These are phyloP conservation scores for Fusarium nygamai DNA, from an alignment of 2,329 filamentous ascomycete genomes.

Conservation along the genomic window DNA sequence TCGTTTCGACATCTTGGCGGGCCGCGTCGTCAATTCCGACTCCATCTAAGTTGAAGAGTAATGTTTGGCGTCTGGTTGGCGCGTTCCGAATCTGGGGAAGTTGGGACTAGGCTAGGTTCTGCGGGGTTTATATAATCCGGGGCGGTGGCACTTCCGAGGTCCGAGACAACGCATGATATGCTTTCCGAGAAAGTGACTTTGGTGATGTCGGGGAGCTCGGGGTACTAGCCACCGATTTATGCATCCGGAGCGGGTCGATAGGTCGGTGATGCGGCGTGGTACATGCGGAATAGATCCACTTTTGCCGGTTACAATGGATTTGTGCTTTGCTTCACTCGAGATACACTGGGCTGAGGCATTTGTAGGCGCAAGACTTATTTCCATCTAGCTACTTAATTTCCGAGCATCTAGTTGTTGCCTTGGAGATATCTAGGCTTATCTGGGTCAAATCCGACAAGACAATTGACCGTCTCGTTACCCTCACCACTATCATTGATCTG, in stretches of 20 bases:
- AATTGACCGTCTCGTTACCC: slow-evolving; percentile 38
- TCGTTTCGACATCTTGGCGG: slow-evolving; percentile 20
- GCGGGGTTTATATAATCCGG: slow-evolving; percentile 34
- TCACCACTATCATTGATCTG: slow-evolving; percentile 39
- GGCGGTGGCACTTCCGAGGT: background rate
- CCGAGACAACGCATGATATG: background rate
- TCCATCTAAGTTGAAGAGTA: background rate
- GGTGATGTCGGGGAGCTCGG: background rate
- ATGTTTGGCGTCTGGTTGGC: slow-evolving; percentile 30
- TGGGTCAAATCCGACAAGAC: slow-evolving; percentile 36
- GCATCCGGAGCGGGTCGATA: background rate
- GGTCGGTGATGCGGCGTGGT: background rate
- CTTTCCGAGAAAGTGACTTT: background rate
- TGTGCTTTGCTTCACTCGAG: background rate
- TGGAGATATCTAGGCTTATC: slow-evolving; percentile 31
- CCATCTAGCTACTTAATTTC: background rate
- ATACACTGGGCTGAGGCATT: background rate
- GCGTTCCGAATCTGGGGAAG: slow-evolving; percentile 1
- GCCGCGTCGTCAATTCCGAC: background rate
- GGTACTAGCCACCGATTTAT: background rate
- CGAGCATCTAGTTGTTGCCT: background rate
- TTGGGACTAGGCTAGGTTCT: background rate
- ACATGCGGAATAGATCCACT: background rate
- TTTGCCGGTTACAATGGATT: background rate
- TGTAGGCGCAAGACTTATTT: background rate